Conservation (phyloP, 768 basidiomycete species). For the Xerocomellus dryophilus region DNA sequence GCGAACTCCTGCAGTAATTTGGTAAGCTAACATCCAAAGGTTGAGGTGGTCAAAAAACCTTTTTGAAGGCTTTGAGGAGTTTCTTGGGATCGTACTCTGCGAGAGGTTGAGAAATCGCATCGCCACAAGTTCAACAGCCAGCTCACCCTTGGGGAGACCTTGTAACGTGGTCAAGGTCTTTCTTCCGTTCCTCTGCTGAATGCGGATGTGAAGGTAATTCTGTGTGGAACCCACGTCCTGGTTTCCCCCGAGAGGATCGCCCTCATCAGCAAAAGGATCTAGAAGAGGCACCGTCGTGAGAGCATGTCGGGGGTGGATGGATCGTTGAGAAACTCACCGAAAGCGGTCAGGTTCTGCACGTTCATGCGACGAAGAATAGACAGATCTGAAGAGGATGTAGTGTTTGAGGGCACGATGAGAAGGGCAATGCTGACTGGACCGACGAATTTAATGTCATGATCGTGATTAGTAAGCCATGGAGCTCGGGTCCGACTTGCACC, state of each 20-base stretch:
- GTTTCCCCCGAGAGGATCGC: conserved; percentile 71
- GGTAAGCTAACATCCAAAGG: conserved; percentile 8
- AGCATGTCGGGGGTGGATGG: not conserved
- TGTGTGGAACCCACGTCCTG: conserved; percentile 78
- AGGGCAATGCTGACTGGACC: conserved; percentile 13
- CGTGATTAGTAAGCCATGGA: conserved; percentile 26
- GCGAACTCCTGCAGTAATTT: conserved; percentile 75
- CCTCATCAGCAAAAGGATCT: conserved; percentile 98
- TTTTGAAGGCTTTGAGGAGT: conserved; percentile 98
- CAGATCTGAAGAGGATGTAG: conserved; percentile 46
- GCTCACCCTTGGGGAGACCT: conserved; percentile 83
- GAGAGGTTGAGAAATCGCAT: conserved; percentile 13
- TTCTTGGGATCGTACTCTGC: conserved; percentile 98
- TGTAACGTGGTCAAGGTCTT: conserved; percentile 98
- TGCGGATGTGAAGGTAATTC: conserved; percentile 92
- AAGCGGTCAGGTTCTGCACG: conserved; percentile 87
- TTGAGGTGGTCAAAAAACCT: conserved; percentile 46
- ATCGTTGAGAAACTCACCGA: conserved; percentile 47
- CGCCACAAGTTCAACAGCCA: conserved; percentile 3
- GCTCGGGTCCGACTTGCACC: not conserved
- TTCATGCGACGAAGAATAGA: conserved; percentile 73
- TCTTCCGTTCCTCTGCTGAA: conserved; percentile 98
- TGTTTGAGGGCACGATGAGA: conserved; percentile 36
- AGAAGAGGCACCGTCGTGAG: conserved; percentile 17
- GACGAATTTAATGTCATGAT: conserved; percentile 24